Percentiles rank a stretch among this genome's conserved stretches.
Conservation (phyloP, 768 basidiomycete genomes). For the Coprinopsis sp. region DNA sequence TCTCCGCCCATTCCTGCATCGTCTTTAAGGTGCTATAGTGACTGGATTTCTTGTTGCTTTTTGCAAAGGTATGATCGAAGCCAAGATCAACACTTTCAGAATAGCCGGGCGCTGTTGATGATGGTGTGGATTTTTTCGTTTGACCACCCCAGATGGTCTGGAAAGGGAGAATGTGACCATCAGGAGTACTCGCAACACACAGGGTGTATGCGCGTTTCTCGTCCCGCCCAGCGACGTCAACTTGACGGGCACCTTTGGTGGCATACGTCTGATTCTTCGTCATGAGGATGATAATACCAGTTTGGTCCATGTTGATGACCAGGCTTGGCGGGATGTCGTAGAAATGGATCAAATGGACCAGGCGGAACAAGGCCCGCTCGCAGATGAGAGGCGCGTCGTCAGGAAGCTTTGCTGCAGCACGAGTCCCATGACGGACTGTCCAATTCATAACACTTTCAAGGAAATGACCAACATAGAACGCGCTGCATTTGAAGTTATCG, state of each 20-base stretch:
- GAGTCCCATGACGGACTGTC: conserved; percentile 14
- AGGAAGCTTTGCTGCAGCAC: conserved; percentile 12
- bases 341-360: conserved; percentile 12
- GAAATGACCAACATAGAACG: conserved; percentile 15
- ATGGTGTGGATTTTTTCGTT: conserved; percentile 15
- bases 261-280: conserved; percentile 15
- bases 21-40: conserved; percentile 25
- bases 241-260: conserved; percentile 17
- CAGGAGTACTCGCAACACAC: conserved; percentile 18
- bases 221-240: conserved; percentile 21
- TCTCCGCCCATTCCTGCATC: conserved; percentile 20
- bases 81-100: conserved; percentile 8
- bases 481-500: conserved; percentile 12
- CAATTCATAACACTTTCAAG: conserved; percentile 17
- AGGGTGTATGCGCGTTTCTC: conserved; percentile 29
- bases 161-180: conserved; percentile 26
- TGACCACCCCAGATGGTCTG: conserved; percentile 25
- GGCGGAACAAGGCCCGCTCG: conserved; percentile 15
- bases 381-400: conserved; percentile 8
- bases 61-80: conserved; percentile 19
- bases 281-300: conserved; percentile 12
- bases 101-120: conserved; percentile 8
- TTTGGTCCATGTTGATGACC: conserved; percentile 22
- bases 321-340: conserved; percentile 18
- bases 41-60: conserved; percentile 17